These are phyloP conservation scores for Neurospora sp. DNA, from an alignment of 495 filamentous ascomycete genomes.

Conservation along the genomic window DNA sequence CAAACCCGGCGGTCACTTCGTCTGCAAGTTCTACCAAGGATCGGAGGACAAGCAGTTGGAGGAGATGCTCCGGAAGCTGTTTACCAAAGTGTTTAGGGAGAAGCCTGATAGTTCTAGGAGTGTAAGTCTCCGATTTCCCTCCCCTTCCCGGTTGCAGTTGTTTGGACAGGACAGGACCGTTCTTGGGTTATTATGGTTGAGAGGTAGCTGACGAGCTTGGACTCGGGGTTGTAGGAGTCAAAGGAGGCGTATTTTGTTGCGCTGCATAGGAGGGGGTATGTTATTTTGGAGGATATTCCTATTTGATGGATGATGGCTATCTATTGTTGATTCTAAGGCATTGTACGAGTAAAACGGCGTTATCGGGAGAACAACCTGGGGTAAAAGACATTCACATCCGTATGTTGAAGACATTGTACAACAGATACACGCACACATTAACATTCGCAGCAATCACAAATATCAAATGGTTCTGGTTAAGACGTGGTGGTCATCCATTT, in stretches of 20 bases:
- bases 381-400: background rate
- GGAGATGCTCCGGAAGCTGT: slow-evolving; percentile 57
- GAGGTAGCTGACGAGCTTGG: background rate
- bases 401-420: background rate
- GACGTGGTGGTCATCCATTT: background rate
- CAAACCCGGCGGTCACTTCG: slow-evolving; percentile 71
- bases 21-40: slow-evolving; percentile 97
- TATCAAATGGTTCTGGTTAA: background rate
- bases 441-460: background rate
- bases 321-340: background rate
- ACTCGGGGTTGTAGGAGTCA: slow-evolving; percentile 56
- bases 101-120: slow-evolving; percentile 85
- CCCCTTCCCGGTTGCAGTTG: background rate
- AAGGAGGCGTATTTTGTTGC: slow-evolving; percentile 83
- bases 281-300: slow-evolving; percentile 18
- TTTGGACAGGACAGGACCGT: background rate
- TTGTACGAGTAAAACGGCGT: background rate
- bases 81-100: slow-evolving; percentile 66
- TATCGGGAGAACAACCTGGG: background rate
- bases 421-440: background rate
- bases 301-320: background rate
- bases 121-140: slow-evolving; percentile 41
- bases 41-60: slow-evolving; percentile 73
- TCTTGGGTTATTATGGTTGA: background rate
- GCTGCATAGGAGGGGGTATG: slow-evolving; percentile 44